phyloP scores from a whole-genome alignment of 768 basidiomycete species.

The Steccherinum ochraceum region DNA sequence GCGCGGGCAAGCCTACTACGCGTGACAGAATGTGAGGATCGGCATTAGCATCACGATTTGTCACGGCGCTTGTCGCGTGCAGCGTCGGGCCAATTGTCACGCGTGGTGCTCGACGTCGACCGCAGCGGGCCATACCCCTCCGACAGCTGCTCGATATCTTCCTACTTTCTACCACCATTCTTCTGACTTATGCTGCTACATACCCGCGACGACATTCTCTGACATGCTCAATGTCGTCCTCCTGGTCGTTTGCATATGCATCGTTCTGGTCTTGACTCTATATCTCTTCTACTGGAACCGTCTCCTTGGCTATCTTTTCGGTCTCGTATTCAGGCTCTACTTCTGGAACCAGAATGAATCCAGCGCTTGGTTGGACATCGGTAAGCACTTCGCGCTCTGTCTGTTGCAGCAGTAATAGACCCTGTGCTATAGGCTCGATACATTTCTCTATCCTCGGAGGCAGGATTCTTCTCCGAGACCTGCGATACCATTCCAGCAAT shows the following conservation, averaged over 20 bases:
- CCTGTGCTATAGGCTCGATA: slow-evolving; percentile 62
- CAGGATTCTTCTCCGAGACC: slow-evolving; percentile 80
- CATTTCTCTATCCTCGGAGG: slow-evolving; percentile 88
- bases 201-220: too few species aligned
- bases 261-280: slow-evolving; percentile 48
- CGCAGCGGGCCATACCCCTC: too few species aligned
- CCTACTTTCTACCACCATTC: too few species aligned
- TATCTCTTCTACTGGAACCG: slow-evolving; percentile 94
- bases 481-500: slow-evolving; percentile 88
- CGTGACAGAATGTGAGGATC: too few species aligned
- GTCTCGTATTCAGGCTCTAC: slow-evolving; percentile 57
- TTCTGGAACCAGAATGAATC: slow-evolving; percentile 75
- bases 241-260: slow-evolving; percentile 57
- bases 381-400: slow-evolving; percentile 34
- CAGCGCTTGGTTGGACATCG: slow-evolving; percentile 80
- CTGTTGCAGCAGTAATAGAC: not conserved
- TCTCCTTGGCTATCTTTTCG: slow-evolving; percentile 63
- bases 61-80: too few species aligned
- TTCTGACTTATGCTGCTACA: too few species aligned
- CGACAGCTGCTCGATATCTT: too few species aligned
- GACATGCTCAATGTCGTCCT: slow-evolving; percentile 55
- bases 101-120: too few species aligned
- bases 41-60: too few species aligned
- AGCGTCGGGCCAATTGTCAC: too few species aligned
- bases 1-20: not conserved